Base-by-base conservation (phyloP, 345 rosid species). In the Microthlaspi erraticum region DNA sequence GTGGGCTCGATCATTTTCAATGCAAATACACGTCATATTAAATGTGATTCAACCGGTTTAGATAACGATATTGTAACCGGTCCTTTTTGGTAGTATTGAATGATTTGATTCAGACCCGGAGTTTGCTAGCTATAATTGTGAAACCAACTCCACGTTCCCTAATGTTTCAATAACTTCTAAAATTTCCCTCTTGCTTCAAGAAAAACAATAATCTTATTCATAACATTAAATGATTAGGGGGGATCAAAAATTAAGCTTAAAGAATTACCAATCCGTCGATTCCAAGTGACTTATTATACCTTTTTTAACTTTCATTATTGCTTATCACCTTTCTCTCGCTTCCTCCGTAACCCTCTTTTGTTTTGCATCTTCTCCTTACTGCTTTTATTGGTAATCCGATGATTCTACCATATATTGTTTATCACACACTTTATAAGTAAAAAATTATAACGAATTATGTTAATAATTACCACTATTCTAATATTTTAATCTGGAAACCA, bases 1-100 rank as follows among this genome's bases (percentile, higher is more conserved):
- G 57, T 56, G 59, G 77, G 59, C 59, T 65, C 66, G 2, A 6
- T 44, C 61, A 26, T 45, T 54, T 73, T 73, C 53, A 73, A 65
- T 65, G 72, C 45, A 36, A 48, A 58, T 8, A 41, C 50, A 48
- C 69, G 52, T 74, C 78, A 50, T 29, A 52, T 60, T 67, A 52
- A 74, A 74, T 74, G 68, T 17, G 50, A 11, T 49, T 60, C 57
- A 52, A 66, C 68, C 78, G 73, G 68, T 74, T 74, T 51, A 13
- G 78, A 67, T 43, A 23, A 67, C 63, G 78, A 67, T 74, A 60
- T 74, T 13, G 63, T 26, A 74, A 67, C 78, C 73, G 73, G 73
- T 67, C 68, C 11, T 64, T 56, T 33, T 58, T 50, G 1, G 37
- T 73, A 20, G 78, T 33, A 74, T 74, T 74, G 42, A 74, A 52